Evolutionary conservation across 192 early-diverging fungal species (phyloP).

Genomic region (Coemansia umbellata): DNA sequence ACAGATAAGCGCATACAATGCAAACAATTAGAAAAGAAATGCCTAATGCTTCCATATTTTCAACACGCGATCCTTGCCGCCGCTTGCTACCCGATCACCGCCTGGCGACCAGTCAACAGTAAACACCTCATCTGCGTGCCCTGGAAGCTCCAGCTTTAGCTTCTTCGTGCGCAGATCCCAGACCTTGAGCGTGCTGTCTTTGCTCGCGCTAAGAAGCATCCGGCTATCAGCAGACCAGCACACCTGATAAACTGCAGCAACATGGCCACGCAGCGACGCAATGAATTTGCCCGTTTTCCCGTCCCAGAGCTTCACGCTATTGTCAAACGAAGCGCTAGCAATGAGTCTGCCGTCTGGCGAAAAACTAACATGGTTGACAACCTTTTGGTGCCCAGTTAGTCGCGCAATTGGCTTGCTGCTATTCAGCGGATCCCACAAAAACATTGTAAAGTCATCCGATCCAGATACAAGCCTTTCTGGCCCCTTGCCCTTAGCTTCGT

Average conservation of each 20-base stretch:
- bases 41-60: constrained; percentile 74
- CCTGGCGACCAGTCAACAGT: constrained; percentile 93
- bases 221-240: constrained; percentile 92
- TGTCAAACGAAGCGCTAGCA: constrained; percentile 95
- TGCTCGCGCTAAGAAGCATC: constrained; percentile 83
- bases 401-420: constrained; percentile 79
- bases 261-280: constrained; percentile 89
- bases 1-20: no score
- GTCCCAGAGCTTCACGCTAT: constrained; percentile 98
- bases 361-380: constrained; percentile 91
- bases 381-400: constrained; percentile 92
- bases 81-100: constrained; percentile 88
- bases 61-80: constrained; percentile 86
- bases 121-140: constrained; percentile 94
- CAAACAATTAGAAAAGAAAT: no score
- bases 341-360: constrained; percentile 86
- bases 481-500: constrained; percentile 58
- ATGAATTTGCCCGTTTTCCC: constrained; percentile 85
- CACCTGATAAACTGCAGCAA: constrained; percentile 94
- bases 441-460: constrained; percentile 97
- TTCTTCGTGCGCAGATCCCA: constrained; percentile 91
- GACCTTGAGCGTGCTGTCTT: constrained; percentile 90
- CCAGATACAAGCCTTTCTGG: constrained; percentile 86
- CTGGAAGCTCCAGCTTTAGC: constrained; percentile 91
- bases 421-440: constrained; percentile 83